phyloP scores from a whole-genome alignment of 1,139 yeast genomes.

The Blastobotrys arbuscula region DNA sequence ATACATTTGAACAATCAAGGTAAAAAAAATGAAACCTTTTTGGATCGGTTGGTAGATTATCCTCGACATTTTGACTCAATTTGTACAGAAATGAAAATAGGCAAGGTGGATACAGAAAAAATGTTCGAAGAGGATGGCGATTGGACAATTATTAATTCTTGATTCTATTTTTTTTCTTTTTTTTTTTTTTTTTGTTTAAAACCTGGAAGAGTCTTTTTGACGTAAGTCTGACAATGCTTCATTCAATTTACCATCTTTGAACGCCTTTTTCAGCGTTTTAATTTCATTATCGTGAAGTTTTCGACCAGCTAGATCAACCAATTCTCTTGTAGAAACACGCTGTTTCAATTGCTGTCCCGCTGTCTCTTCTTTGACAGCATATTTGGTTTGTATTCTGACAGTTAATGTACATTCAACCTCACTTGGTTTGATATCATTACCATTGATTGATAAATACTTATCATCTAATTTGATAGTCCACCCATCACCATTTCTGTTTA shows the following conservation, averaged over 20 bases:
- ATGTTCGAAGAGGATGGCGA: constrained; percentile 27
- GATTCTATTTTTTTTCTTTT: constrained; percentile 26
- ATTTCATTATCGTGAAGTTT: constrained; percentile 31
- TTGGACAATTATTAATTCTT: constrained; percentile 29
- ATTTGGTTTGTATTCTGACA: constrained; percentile 21
- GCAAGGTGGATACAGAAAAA: constrained; percentile 46
- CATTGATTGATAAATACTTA: constrained; percentile 3
- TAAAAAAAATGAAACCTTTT: constrained; percentile 37
- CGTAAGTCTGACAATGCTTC: constrained; percentile 41
- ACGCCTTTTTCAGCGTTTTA: constrained; percentile 32
- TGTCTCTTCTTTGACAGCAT: constrained; percentile 21
- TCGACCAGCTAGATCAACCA: constrained; percentile 32
- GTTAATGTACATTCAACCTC: background rate
- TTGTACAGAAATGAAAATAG: constrained; percentile 59
- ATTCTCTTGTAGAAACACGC: constrained; percentile 26
- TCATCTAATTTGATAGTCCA: constrained; percentile 21
- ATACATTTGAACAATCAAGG: constrained; percentile 7
- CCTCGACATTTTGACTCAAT: constrained; percentile 66
- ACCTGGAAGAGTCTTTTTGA: constrained; percentile 30
- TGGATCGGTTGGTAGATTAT: constrained; percentile 48
- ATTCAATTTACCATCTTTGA: constrained; percentile 37
- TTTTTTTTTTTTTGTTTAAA: too few species aligned
- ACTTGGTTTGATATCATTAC: constrained; percentile 7
- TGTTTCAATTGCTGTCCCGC: constrained; percentile 19
- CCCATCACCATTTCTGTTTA: constrained; percentile 20